Evolutionary conservation across 345 rosid genomes (phyloP).

Genomic region (Aurinia saxatilis): DNA sequence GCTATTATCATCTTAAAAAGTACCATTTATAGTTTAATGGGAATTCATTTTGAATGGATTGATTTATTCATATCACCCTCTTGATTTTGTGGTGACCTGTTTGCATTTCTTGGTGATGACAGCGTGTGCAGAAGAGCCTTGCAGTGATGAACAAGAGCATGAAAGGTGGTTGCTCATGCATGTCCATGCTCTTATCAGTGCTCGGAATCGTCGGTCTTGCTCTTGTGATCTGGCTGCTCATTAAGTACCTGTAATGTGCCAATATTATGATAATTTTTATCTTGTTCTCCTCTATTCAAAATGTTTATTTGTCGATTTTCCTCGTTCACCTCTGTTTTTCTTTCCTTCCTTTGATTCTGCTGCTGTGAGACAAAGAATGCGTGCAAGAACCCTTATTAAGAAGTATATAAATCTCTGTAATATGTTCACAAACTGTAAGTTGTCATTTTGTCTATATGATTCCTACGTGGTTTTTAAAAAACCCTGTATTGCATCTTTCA

Average conservation of each 20-base stretch:
- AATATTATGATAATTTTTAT: background rate
- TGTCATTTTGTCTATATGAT: too few relatives aligned
- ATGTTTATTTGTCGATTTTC: background rate
- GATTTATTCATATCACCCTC: background rate
- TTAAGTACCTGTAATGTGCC: slow-evolving; percentile 65
- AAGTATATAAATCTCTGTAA: slow-evolving; percentile 10
- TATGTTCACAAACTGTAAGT: background rate
- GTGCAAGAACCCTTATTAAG: background rate
- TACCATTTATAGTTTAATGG: background rate
- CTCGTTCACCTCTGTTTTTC: slow-evolving; percentile 4
- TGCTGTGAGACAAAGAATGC: slow-evolving; percentile 2
- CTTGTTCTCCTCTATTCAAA: background rate
- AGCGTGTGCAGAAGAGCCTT: slow-evolving; percentile 93
- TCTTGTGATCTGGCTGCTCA: slow-evolving; percentile 55
- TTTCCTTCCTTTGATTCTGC: background rate
- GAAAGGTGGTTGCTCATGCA: slow-evolving; percentile 86
- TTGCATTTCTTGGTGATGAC: slow-evolving; percentile 22
- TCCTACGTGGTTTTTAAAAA: too few relatives aligned
- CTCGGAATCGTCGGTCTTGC: slow-evolving; percentile 72
- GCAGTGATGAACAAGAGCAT: slow-evolving; percentile 87
- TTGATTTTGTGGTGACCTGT: slow-evolving; percentile 8
- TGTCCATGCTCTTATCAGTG: slow-evolving; percentile 78
- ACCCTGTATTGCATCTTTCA: too few relatives aligned
- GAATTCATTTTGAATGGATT: background rate
- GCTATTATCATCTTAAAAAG: background rate